Conservation (phyloP, 495 filamentous ascomycete species). For the Penicillium bovifimosum region DNA sequence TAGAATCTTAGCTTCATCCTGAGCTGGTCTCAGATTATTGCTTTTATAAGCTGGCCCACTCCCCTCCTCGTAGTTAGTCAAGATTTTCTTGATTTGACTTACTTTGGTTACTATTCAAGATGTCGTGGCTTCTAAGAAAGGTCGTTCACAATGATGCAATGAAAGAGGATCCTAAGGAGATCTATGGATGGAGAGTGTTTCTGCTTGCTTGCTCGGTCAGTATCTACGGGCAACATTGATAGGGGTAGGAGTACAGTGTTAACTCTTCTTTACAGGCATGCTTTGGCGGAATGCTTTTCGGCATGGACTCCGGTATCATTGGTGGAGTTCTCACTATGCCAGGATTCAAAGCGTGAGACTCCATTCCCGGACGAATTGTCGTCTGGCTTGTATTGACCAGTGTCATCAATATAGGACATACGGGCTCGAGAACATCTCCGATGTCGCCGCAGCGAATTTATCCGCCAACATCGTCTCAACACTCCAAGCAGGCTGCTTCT, state of each 20-base stretch:
- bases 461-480: slow-evolving; percentile 53
- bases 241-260: neutral
- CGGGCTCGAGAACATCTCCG: slow-evolving; percentile 50
- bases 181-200: slow-evolving; percentile 75
- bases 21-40: neutral
- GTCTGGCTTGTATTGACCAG: neutral
- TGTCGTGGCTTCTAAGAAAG: slow-evolving; percentile 49
- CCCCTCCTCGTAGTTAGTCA: neutral
- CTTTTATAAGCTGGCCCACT: neutral
- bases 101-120: slow-evolving; percentile 9
- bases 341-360: slow-evolving; percentile 51
- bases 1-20: neutral
- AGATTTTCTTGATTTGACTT: neutral
- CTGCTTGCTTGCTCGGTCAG: slow-evolving; percentile 61
- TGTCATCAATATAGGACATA: slow-evolving; percentile 35
- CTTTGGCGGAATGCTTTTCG: slow-evolving; percentile 70
- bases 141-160: slow-evolving; percentile 78
- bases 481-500: slow-evolving; percentile 65
- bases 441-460: slow-evolving; percentile 36
- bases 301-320: slow-evolving; percentile 68
- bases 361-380: slow-evolving; percentile 8
- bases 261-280: slow-evolving; percentile 47
- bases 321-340: slow-evolving; percentile 61
- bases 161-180: slow-evolving; percentile 65
- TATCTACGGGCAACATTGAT: neutral